phyloP scores from a whole-genome alignment of 2,329 filamentous ascomycete genomes.

The Exophiala alcalophila region DNA sequence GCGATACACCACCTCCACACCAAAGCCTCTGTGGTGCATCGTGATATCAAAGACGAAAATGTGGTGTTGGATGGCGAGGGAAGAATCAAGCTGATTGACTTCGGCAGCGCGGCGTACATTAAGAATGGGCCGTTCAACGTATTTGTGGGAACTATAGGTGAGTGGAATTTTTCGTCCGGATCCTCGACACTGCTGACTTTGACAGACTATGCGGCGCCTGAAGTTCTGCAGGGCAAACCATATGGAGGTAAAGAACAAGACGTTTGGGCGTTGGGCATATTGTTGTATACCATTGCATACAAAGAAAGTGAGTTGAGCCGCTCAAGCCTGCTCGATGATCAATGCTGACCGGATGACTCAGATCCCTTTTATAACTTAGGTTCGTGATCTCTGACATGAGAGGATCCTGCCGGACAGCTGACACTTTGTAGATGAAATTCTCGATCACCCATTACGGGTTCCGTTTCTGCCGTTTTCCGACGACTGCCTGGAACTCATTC shows the following conservation, averaged over 20 bases:
- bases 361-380: slow-evolving; percentile 27
- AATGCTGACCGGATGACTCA: too few relatives aligned
- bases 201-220: slow-evolving; percentile 94
- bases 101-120: slow-evolving; percentile 96
- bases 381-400: not conserved
- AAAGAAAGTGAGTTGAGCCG: slow-evolving; percentile 81
- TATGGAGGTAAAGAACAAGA: slow-evolving; percentile 97
- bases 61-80: slow-evolving; percentile 94
- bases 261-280: slow-evolving; percentile 94
- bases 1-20: slow-evolving; percentile 90
- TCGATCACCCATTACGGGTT: slow-evolving; percentile 90
- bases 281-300: slow-evolving; percentile 98
- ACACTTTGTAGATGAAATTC: slow-evolving; percentile 78
- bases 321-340: not conserved
- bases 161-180: slow-evolving; percentile 34
- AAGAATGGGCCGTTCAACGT: slow-evolving; percentile 98
- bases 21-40: slow-evolving; percentile 86
- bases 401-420: slow-evolving; percentile 2
- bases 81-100: slow-evolving; percentile 95
- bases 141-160: slow-evolving; percentile 97
- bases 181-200: slow-evolving; percentile 4
- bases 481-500: slow-evolving; percentile 86
- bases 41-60: slow-evolving; percentile 99
- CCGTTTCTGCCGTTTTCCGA: slow-evolving; percentile 68
- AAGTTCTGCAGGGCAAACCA: slow-evolving; percentile 86